phyloP scores from a whole-genome alignment of 345 rosid genomes.

The Citrus mangshanensis region DNA sequence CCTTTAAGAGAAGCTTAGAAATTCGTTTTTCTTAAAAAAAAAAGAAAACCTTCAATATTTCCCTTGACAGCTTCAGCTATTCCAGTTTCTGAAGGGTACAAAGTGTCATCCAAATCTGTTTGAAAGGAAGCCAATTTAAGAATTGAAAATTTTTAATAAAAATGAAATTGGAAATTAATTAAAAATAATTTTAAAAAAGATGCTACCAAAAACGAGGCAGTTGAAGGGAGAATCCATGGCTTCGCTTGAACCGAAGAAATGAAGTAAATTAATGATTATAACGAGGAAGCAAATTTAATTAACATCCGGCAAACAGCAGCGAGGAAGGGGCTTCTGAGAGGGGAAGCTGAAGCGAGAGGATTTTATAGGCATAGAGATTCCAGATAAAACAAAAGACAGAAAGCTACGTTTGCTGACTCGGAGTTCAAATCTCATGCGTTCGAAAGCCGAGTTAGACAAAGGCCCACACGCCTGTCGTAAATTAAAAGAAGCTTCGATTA shows the following conservation, averaged over 20 bases:
- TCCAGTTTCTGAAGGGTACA: constrained; percentile 72
- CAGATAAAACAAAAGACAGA: no score
- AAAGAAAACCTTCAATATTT: constrained; percentile 66
- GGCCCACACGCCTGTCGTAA: background rate
- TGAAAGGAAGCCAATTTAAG: background rate
- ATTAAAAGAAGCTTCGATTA: background rate
- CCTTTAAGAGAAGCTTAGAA: background rate
- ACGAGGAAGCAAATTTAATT: background rate
- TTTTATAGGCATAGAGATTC: constrained; percentile 8
- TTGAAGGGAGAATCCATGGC: constrained; percentile 56
- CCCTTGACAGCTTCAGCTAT: constrained; percentile 63
- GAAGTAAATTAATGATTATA: background rate
- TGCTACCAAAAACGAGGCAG: constrained; percentile 70
- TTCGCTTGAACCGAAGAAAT: constrained; percentile 1
- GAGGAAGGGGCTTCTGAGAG: background rate
- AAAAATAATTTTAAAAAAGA: no score
- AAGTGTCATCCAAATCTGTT: constrained; percentile 93
- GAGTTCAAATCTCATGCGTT: constrained; percentile 24
- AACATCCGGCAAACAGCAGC: background rate
- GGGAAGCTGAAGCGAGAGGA: background rate
- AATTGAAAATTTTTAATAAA: background rate
- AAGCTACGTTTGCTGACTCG: constrained; percentile 38
- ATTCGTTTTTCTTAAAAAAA: background rate
- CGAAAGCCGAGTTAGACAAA: background rate
- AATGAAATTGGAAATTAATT: background rate